Conservation (phyloP, 1,139 yeast genomes). For the Saccharomyces pastorianus region DNA sequence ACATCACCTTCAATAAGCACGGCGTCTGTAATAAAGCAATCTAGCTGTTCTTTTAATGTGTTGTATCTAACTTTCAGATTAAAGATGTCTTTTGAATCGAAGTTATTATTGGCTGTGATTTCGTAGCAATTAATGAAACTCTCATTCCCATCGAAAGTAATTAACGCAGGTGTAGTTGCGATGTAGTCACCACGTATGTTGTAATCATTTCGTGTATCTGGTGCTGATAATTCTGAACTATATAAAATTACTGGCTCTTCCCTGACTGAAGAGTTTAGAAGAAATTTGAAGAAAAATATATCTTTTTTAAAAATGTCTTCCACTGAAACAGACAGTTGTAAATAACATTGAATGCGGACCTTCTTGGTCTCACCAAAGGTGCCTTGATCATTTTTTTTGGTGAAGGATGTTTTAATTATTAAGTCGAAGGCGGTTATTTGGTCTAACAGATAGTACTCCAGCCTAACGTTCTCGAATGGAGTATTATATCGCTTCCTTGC, state of each 20-base stretch:
- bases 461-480: background rate
- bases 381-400: conserved; percentile 1
- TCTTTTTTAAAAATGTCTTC: conserved; percentile 28
- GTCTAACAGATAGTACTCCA: conserved; percentile 13
- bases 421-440: conserved; percentile 15
- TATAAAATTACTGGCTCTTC: conserved; percentile 23
- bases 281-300: conserved; percentile 25
- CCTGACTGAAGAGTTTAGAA: conserved; percentile 21
- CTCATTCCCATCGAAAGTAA: conserved; percentile 16
- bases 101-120: conserved; percentile 11
- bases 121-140: conserved; percentile 24
- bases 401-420: conserved; percentile 9
- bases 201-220: conserved; percentile 10
- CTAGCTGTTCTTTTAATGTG: conserved; percentile 24
- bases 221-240: conserved; percentile 12
- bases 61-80: conserved; percentile 19
- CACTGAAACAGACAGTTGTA: conserved; percentile 29
- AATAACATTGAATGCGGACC: conserved; percentile 14
- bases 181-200: conserved; percentile 16
- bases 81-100: conserved; percentile 18
- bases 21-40: conserved; percentile 23
- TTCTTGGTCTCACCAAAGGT: conserved; percentile 12
- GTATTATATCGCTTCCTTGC: background rate
- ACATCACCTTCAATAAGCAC: conserved; percentile 24
- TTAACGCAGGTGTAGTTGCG: conserved; percentile 13